phyloP scores from a whole-genome alignment of 2,329 filamentous ascomycete species.

The Cladosporium sp. region DNA sequence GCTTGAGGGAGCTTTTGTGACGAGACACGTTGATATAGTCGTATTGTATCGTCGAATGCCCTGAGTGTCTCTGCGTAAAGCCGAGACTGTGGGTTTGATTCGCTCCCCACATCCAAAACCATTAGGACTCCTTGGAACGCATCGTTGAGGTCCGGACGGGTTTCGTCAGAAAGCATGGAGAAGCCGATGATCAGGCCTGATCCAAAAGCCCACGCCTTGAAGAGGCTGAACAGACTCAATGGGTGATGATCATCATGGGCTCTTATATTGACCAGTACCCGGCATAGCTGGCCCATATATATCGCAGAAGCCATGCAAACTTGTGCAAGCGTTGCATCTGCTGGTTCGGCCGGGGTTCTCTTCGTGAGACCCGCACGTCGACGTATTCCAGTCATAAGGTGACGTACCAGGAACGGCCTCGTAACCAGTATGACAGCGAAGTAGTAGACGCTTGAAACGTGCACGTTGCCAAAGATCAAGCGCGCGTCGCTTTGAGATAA shows the following conservation, averaged over 20 bases:
- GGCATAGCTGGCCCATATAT: conserved; percentile 1
- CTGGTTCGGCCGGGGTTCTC: neutral
- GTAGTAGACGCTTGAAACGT: neutral
- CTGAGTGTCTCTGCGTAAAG: neutral
- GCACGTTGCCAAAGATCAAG: neutral
- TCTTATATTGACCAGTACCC: neutral
- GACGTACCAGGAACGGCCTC: neutral
- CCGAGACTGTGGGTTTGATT: neutral
- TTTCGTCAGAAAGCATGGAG: neutral
- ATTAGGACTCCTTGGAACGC: neutral
- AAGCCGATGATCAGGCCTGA: neutral
- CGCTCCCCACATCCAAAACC: neutral
- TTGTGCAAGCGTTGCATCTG: neutral
- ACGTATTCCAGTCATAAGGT: neutral
- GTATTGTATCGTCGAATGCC: neutral
- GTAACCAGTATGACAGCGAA: neutral
- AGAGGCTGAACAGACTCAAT: conserved; percentile 1
- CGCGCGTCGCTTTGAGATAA: neutral
- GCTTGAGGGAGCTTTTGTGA: neutral
- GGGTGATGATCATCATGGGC: neutral
- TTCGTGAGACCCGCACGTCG: neutral
- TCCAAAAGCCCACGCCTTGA: conserved; percentile 1
- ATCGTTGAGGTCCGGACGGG: neutral
- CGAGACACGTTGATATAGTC: neutral
- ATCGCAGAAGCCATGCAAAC: neutral